Conservation (phyloP, 371 early-diverging fungal species). For the Gilbertella persicaria region DNA sequence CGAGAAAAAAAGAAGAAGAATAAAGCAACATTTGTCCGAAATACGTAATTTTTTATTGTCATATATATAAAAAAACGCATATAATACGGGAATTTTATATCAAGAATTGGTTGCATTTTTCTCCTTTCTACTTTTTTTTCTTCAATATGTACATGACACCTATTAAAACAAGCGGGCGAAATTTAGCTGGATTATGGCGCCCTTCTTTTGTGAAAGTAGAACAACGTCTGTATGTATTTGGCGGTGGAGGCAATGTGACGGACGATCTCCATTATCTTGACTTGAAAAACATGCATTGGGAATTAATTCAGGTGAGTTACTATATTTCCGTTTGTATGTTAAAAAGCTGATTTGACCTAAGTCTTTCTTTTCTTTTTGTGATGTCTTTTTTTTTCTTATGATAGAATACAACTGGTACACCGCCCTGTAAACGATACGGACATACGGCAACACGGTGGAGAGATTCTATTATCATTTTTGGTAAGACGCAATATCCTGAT, state of each 20-base stretch:
- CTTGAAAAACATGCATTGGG: slow-evolving; percentile 43
- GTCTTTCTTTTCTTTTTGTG: background rate
- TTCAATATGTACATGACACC: slow-evolving; percentile 14
- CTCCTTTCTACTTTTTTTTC: no score
- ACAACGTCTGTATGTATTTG: slow-evolving; percentile 57
- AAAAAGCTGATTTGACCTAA: slow-evolving; percentile 3
- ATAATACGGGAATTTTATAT: no score
- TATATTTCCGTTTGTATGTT: slow-evolving; percentile 1
- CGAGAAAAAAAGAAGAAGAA: no score
- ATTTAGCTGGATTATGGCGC: slow-evolving; percentile 62
- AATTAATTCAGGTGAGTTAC: slow-evolving; percentile 31
- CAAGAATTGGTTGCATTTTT: no score
- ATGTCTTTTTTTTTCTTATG: background rate
- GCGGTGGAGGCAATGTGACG: slow-evolving; percentile 64
- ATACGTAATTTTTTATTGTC: no score
- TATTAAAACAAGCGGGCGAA: slow-evolving; percentile 53
- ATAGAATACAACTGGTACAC: slow-evolving; percentile 48
- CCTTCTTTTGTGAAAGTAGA: slow-evolving; percentile 60
- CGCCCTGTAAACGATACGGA: slow-evolving; percentile 63
- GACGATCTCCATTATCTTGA: slow-evolving; percentile 59
- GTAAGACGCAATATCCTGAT: slow-evolving; percentile 23
- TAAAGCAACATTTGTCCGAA: no score
- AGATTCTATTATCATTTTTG: slow-evolving; percentile 59
- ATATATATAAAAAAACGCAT: no score
- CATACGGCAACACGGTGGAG: slow-evolving; percentile 64